A percentile compares a stretch with the other conserved stretches of the same genome.
Conservation (phyloP, 1,284 basidiomycete species). For the Serendipita sp. region DNA sequence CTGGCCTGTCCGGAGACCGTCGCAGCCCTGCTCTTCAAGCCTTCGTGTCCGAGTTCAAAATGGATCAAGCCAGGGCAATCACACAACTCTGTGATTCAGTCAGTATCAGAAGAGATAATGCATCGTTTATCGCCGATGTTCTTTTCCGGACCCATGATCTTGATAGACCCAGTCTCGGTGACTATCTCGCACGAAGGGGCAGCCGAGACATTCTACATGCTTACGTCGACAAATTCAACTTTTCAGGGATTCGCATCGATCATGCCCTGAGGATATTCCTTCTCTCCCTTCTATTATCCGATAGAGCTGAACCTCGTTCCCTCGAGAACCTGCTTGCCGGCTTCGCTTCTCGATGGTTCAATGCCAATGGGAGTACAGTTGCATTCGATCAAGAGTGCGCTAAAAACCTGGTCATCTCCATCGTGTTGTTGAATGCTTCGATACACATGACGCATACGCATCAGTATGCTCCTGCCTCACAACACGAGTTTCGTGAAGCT, state of each 20-base stretch:
- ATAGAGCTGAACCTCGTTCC: slow-evolving; percentile 29
- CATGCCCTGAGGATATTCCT: slow-evolving; percentile 80
- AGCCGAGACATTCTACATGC: slow-evolving; percentile 64
- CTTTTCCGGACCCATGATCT: slow-evolving; percentile 77
- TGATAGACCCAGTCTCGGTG: slow-evolving; percentile 70
- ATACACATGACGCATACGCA: slow-evolving; percentile 48
- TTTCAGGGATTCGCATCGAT: slow-evolving; percentile 72
- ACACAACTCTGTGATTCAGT: slow-evolving; percentile 43
- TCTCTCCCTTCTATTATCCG: slow-evolving; percentile 60
- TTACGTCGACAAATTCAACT: slow-evolving; percentile 79
- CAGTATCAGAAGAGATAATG: slow-evolving; percentile 39
- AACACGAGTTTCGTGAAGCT: slow-evolving; percentile 63
- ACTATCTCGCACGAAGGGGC: slow-evolving; percentile 60
- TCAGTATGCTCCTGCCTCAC: slow-evolving; percentile 10
- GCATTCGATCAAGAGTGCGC: slow-evolving; percentile 70
- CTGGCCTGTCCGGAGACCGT: slow-evolving; percentile 19
- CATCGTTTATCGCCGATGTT: slow-evolving; percentile 57
- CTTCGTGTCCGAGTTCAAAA: slow-evolving; percentile 62
- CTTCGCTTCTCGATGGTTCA: slow-evolving; percentile 81
- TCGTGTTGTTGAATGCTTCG: slow-evolving; percentile 76
- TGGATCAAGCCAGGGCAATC: slow-evolving; percentile 61
- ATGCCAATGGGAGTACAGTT: slow-evolving; percentile 67
- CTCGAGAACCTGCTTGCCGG: slow-evolving; percentile 43
- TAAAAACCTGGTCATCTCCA: slow-evolving; percentile 63
- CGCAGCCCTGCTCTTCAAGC: slow-evolving; percentile 48